phyloP scores from a whole-genome alignment of 768 basidiomycete species.

The Boletus sp. region DNA sequence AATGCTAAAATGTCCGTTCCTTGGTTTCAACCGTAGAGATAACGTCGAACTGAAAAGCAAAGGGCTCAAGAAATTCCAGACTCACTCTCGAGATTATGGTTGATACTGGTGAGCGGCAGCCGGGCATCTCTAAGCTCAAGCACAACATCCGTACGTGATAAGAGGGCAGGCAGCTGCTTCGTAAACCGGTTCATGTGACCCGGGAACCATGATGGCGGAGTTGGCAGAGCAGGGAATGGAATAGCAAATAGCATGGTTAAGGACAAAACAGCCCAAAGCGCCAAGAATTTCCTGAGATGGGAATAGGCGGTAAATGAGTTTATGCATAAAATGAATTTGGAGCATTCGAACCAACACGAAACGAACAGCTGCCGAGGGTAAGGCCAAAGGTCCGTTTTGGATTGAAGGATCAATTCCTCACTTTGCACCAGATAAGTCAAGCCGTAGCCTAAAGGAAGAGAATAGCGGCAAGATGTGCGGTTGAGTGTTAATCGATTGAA shows the following conservation, averaged over 20 bases:
- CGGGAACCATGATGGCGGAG: conserved; percentile 90
- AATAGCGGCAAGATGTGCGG: neutral
- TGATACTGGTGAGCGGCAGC: conserved; percentile 91
- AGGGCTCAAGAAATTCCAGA: neutral
- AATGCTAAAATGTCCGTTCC: conserved; percentile 20
- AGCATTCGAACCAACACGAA: neutral
- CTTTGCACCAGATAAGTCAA: neutral
- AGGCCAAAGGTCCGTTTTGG: conserved; percentile 5
- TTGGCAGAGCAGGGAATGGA: conserved; percentile 52
- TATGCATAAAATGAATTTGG: conserved; percentile 7
- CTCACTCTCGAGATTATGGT: conserved; percentile 83
- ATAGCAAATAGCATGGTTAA: conserved; percentile 35
- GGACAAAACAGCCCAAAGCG: conserved; percentile 10
- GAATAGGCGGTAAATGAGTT: conserved; percentile 5
- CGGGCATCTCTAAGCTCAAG: conserved; percentile 94
- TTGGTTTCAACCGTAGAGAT: conserved; percentile 5
- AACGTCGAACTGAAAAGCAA: neutral
- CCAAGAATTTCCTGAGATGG: conserved; percentile 12
- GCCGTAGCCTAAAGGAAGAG: neutral
- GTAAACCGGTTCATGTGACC: conserved; percentile 94
- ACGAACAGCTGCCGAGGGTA: neutral
- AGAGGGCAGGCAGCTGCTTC: conserved; percentile 67
- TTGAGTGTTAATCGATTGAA: neutral
- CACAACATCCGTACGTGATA: conserved; percentile 84
- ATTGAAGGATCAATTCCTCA: neutral